Evolutionary conservation across 164 flowering plant genomes (phyloP).

Genomic region (Santalum album): DNA sequence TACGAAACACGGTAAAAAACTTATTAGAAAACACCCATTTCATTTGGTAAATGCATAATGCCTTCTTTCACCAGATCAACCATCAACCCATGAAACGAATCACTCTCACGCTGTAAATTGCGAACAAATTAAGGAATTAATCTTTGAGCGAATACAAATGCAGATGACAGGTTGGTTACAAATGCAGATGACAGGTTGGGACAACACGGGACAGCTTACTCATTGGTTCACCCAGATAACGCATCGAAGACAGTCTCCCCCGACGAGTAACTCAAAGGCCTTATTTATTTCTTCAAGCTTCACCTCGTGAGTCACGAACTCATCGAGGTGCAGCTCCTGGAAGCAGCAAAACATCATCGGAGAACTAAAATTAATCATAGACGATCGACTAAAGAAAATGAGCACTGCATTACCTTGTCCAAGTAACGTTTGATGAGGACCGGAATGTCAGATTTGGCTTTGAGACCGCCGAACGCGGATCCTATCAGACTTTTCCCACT

Average conservation of each 20-base stretch:
- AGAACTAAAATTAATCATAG: neutral
- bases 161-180: too few species aligned
- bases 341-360: neutral
- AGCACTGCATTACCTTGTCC: slow-evolving; percentile 31
- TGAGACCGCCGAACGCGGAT: slow-evolving; percentile 51
- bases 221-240: slow-evolving; percentile 56
- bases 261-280: slow-evolving; percentile 47
- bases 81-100: too few species aligned
- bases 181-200: too few species aligned
- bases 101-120: too few species aligned
- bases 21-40: too few species aligned
- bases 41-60: too few species aligned
- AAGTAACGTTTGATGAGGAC: slow-evolving; percentile 40
- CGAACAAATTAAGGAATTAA: too few species aligned
- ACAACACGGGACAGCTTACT: neutral
- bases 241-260: slow-evolving; percentile 47
- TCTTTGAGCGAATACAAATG: too few species aligned
- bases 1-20: too few species aligned
- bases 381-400: neutral
- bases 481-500: slow-evolving; percentile 40
- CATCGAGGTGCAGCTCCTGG: slow-evolving; percentile 53
- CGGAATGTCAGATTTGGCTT: slow-evolving; percentile 53
- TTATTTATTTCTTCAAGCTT: slow-evolving; percentile 44
- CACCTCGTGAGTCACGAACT: slow-evolving; percentile 58
- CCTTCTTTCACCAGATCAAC: too few species aligned